Base-by-base conservation (phyloP, 1,284 basidiomycete species). In the Ceratobasidium sp. region DNA sequence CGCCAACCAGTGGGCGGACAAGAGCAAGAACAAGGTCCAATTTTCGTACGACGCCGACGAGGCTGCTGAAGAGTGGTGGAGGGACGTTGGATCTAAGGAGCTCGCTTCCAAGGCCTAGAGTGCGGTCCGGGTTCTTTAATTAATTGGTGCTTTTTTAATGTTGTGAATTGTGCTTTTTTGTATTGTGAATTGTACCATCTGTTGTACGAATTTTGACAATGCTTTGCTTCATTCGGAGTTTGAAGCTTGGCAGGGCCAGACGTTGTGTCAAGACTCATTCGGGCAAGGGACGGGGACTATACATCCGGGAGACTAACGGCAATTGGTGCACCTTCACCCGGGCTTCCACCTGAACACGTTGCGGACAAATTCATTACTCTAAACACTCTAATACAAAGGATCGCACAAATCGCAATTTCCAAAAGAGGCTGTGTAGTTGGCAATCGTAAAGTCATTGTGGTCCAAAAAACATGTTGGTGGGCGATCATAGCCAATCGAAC, bases 1-100 rank as follows among this genome's bases (percentile, higher is more conserved):
- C 47, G 64, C 58, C 45, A 73, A 73, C 56, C 70, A 71, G 45
- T 73, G 72, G 72, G 72, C 72, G 25, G 72, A 73, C 47, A 69
- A 70, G 50, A 55, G 64, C 32, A 73, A 73, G 57, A 71, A 58
- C 38, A 54, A 40, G 29, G 49, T 42, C 25, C 68, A 72, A 53
- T 71, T 73, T 53, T 70, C 70, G n/a, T 73, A 73, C 38, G 70
- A 73, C 55, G 70, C 72, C n/a, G 56, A 71, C 22, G 50, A 35
- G 31, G 72, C 54, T 7, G 72, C 62, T 32, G 72, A 73, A 34
- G 57, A 70, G 25, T 73, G 69, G 68, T 73, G 72, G 72, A 52
- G 42, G 35, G 68, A 69, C 2, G 53, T 64, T 2, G 72, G 70
- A 29, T 38, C 70, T 58, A 72, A 60, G 60, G 69, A 72, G 53